A percentile compares a stretch with the other conserved stretches of the same genome.
Conservation (phyloP, 805 yeast genomes). For the Suhomyces tanzawaensis region DNA sequence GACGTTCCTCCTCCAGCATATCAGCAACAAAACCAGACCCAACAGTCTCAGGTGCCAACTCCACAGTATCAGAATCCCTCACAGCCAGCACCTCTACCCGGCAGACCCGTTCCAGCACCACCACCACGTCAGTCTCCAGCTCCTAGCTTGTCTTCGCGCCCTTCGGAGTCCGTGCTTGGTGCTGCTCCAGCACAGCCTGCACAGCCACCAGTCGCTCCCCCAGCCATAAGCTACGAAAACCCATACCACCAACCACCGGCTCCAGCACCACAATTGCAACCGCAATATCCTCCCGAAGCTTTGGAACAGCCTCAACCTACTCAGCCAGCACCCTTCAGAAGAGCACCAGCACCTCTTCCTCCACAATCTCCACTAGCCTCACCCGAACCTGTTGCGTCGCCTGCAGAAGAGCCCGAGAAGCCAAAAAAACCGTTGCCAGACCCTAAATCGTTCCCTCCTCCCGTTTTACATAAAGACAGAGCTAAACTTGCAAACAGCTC, state of each 20-base stretch:
- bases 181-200: no score
- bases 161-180: no score
- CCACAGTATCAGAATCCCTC: background rate
- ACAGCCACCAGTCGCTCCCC: no score
- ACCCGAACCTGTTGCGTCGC: conserved; percentile 1
- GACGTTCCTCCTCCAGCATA: conserved; percentile 2
- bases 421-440: conserved; percentile 32
- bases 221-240: no score
- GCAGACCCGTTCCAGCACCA: no score
- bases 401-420: background rate
- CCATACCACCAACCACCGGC: background rate
- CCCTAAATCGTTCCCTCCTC: conserved; percentile 39
- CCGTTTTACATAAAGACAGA: conserved; percentile 36
- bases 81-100: conserved; percentile 1
- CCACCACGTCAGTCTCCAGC: no score
- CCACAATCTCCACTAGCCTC: background rate
- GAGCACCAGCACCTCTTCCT: background rate
- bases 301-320: conserved; percentile 5
- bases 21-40: background rate
- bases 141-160: no score
- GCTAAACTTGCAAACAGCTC: conserved; percentile 5
- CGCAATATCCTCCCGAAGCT: conserved; percentile 7
- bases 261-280: conserved; percentile 2
- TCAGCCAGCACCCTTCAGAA: background rate
- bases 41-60: background rate